Conservation (phyloP, 1,139 yeast genomes). For the Meyerozyma athensensis region DNA sequence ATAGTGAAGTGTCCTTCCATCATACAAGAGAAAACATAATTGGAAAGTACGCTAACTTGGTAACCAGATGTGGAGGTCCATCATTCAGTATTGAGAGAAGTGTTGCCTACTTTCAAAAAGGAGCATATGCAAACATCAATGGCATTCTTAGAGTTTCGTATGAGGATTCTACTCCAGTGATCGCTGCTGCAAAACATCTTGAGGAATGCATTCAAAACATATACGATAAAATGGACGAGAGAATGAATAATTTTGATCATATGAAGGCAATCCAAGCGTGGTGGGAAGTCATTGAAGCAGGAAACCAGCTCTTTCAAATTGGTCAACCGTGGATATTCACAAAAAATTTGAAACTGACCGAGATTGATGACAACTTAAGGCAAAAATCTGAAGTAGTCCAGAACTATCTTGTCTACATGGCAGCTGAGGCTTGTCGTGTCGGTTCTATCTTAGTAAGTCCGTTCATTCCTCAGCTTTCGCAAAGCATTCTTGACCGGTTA, state of each 20-base stretch:
- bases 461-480: constrained; percentile 63
- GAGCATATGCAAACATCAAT: constrained; percentile 24
- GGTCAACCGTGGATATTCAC: constrained; percentile 56
- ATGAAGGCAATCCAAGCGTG: constrained; percentile 57
- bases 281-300: constrained; percentile 56
- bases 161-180: constrained; percentile 13
- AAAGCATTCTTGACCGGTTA: constrained; percentile 57
- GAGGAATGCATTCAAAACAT: constrained; percentile 18
- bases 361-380: constrained; percentile 21
- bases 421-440: constrained; percentile 70
- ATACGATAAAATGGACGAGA: constrained; percentile 31
- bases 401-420: constrained; percentile 54
- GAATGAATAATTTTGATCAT: constrained; percentile 48
- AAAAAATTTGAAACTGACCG: constrained; percentile 25
- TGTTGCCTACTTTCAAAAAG: constrained; percentile 17
- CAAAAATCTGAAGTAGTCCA: constrained; percentile 25
- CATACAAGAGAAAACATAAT: constrained; percentile 62
- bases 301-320: constrained; percentile 60
- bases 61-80: constrained; percentile 67
- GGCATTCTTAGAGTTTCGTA: constrained; percentile 14
- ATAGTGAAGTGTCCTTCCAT: constrained; percentile 54
- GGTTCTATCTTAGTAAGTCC: constrained; percentile 65
- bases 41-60: constrained; percentile 79
- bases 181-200: constrained; percentile 18
- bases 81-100: constrained; percentile 59